phyloP scores from a whole-genome alignment of 1,139 yeast genomes.

The Suhomyces choctaworum region DNA sequence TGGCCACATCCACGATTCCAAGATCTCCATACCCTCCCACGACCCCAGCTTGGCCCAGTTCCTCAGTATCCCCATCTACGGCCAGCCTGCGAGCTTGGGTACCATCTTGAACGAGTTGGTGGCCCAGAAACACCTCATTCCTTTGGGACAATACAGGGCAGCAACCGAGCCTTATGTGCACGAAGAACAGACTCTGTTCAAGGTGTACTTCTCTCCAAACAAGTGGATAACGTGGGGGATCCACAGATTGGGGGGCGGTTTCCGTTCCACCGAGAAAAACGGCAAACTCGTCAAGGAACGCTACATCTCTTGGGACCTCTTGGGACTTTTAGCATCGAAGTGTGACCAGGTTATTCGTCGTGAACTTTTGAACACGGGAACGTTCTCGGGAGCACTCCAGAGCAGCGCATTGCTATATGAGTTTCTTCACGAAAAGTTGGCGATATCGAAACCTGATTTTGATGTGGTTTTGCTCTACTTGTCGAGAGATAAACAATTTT shows the following conservation, averaged over 20 bases:
- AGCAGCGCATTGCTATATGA: conserved; percentile 19
- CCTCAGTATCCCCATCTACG: conserved; percentile 30
- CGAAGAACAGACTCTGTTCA: conserved; percentile 10
- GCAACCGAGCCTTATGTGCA: conserved; percentile 11
- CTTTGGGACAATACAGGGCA: conserved; percentile 15
- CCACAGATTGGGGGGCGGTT: conserved; percentile 4
- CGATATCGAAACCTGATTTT: conserved; percentile 25
- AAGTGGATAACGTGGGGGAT: conserved; percentile 26
- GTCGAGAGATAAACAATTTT: conserved; percentile 23
- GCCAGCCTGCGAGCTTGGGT: conserved; percentile 30
- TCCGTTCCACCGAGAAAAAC: conserved; percentile 10
- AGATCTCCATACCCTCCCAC: conserved; percentile 24
- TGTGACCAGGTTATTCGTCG: conserved; percentile 12
- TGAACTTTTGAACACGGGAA: conserved; percentile 14
- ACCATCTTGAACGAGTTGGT: conserved; percentile 30
- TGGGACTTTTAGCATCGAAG: conserved; percentile 20
- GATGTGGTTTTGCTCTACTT: conserved; percentile 28
- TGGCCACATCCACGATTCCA: conserved; percentile 19
- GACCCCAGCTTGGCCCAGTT: conserved; percentile 23
- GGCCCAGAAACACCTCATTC: conserved; percentile 22
- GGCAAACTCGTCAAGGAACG: conserved; percentile 24
- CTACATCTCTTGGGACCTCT: conserved; percentile 28
- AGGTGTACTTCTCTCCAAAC: conserved; percentile 21
- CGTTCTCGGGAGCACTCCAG: conserved; percentile 24
- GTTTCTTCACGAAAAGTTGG: conserved; percentile 15